A percentile compares a stretch with the other conserved stretches of the same genome.
phyloP scores from a whole-genome alignment of 148 eudicot species.

The Agrostemma githago region DNA sequence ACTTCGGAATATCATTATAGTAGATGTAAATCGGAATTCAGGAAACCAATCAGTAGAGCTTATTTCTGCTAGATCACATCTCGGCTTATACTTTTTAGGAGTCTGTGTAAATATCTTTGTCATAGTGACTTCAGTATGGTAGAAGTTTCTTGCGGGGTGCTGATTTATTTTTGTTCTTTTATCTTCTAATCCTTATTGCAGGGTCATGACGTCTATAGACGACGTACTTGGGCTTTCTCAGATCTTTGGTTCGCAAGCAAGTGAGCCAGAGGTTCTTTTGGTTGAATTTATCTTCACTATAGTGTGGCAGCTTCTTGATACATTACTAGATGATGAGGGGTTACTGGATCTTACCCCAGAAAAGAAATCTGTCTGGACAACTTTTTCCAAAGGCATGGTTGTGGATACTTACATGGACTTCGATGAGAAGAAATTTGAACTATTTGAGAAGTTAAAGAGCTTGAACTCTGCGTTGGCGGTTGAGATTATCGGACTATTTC shows the following conservation, averaged over 20 bases:
- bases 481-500: conserved; percentile 58
- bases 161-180: background rate
- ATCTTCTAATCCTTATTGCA: conserved; percentile 32
- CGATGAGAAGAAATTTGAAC: conserved; percentile 45
- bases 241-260: conserved; percentile 48
- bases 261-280: conserved; percentile 51
- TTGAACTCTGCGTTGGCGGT: conserved; percentile 61
- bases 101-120: too few relatives aligned
- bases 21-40: background rate
- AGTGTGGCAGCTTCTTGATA: conserved; percentile 87
- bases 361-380: conserved; percentile 51
- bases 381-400: conserved; percentile 57
- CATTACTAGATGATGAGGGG: conserved; percentile 86
- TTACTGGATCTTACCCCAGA: conserved; percentile 63
- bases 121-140: background rate
- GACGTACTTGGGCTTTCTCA: conserved; percentile 55
- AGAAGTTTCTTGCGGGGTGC: background rate
- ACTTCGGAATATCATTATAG: background rate
- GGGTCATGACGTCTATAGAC: conserved; percentile 63
- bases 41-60: background rate
- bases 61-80: background rate
- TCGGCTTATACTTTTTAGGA: background rate
- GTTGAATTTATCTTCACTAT: conserved; percentile 58
- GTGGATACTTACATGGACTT: conserved; percentile 36
- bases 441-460: conserved; percentile 46